Percentiles rank a stretch among this genome's conserved stretches.
Conservation (phyloP, 306 rosid genomes). For the Inga laurina region DNA sequence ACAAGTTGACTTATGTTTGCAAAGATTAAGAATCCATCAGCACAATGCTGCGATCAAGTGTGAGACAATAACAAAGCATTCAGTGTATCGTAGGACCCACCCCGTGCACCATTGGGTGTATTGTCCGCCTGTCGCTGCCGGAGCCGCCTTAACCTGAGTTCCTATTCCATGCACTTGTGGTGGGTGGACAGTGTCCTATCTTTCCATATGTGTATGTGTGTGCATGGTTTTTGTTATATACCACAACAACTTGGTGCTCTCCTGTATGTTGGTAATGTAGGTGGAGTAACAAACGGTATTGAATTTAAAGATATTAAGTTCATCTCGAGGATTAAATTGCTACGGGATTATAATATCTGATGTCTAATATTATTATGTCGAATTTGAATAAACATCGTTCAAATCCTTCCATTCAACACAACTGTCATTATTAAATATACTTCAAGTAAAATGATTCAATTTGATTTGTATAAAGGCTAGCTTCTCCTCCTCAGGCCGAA, state of each 20-base stretch:
- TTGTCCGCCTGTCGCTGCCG: slow-evolving; percentile 27
- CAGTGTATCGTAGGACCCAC: slow-evolving; percentile 29
- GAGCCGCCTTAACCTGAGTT: slow-evolving; percentile 18
- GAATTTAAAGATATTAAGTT: neutral
- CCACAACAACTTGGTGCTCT: neutral
- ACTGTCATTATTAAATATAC: no score
- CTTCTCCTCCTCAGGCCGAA: neutral
- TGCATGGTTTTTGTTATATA: neutral
- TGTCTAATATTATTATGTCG: neutral
- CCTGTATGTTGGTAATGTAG: neutral
- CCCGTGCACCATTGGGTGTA: slow-evolving; percentile 36
- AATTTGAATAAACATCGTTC: neutral
- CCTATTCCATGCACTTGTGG: slow-evolving; percentile 1
- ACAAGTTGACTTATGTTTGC: neutral
- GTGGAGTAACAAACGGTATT: neutral
- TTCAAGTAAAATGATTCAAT: neutral
- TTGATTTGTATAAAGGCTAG: neutral
- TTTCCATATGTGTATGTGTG: neutral
- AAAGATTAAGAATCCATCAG: neutral
- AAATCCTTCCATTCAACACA: neutral
- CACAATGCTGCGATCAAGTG: neutral
- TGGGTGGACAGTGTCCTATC: slow-evolving; percentile 10
- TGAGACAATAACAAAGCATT: slow-evolving; percentile 21
- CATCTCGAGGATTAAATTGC: neutral
- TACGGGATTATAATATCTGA: neutral